phyloP scores from a whole-genome alignment of 768 basidiomycete genomes.

The Trametes maxima region DNA sequence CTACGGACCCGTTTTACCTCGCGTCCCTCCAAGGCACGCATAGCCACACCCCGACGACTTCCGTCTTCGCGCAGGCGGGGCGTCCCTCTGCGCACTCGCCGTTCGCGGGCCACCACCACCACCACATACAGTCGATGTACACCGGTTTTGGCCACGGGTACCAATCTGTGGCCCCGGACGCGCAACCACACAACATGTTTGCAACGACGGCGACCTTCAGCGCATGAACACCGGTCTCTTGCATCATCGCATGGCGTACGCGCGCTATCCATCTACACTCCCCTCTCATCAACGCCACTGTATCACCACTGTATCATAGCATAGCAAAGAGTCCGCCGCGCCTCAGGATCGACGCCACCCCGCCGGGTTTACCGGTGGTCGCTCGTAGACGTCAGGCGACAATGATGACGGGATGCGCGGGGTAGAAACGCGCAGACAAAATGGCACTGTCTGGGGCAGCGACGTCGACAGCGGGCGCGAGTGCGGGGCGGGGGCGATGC shows the following conservation, averaged over 20 bases:
- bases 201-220: constrained; percentile 16
- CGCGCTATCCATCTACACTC: constrained; percentile 1
- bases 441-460: background rate
- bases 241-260: background rate
- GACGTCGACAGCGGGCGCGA: background rate
- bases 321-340: constrained; percentile 8
- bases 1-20: constrained; percentile 54
- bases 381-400: background rate
- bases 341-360: background rate
- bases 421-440: background rate
- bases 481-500: background rate
- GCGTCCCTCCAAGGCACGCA: constrained; percentile 44
- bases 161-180: constrained; percentile 21
- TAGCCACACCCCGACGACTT: constrained; percentile 28
- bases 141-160: constrained; percentile 10
- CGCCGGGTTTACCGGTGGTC: background rate
- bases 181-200: constrained; percentile 21
- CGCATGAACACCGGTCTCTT: constrained; percentile 10
- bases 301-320: constrained; percentile 23
- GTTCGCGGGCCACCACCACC: constrained; percentile 32
- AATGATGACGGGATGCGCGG: background rate
- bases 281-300: constrained; percentile 11
- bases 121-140: constrained; percentile 19
- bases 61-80: constrained; percentile 43
- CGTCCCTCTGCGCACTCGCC: constrained; percentile 43